Conservation (phyloP, 768 basidiomycete genomes). For the Suillus subluteus region DNA sequence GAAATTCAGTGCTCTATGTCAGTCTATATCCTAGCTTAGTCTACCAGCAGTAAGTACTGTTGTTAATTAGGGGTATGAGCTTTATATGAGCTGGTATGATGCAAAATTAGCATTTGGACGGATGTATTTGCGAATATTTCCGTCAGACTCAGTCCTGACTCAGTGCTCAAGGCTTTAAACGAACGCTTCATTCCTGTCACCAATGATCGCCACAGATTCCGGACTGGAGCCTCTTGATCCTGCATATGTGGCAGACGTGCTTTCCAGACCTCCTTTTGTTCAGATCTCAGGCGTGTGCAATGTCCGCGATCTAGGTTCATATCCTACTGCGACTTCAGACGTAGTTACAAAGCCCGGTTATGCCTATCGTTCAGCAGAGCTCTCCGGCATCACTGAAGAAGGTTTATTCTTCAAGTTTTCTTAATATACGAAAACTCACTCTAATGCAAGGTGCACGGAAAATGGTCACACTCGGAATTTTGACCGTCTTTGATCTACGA, state of each 20-base stretch:
- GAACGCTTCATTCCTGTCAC: background rate
- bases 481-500: conserved; percentile 74
- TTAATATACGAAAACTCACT: background rate
- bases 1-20: background rate
- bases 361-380: conserved; percentile 71
- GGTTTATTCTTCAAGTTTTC: conserved; percentile 43
- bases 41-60: background rate
- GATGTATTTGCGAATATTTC: background rate
- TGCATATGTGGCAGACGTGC: conserved; percentile 59
- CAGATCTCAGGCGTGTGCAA: conserved; percentile 75
- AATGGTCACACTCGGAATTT: conserved; percentile 63
- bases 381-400: conserved; percentile 70
- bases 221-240: conserved; percentile 70
- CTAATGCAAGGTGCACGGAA: conserved; percentile 55
- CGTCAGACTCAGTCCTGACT: background rate
- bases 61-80: background rate
- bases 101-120: background rate
- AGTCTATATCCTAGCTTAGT: background rate
- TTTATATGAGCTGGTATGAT: background rate
- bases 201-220: conserved; percentile 26
- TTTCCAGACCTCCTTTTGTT: conserved; percentile 74
- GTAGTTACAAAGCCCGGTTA: conserved; percentile 59
- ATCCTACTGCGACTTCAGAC: conserved; percentile 52
- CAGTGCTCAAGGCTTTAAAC: conserved; percentile 1
- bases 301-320: conserved; percentile 71